phyloP scores from a whole-genome alignment of 768 basidiomycete species.

The Melanogaster broomeanus region DNA sequence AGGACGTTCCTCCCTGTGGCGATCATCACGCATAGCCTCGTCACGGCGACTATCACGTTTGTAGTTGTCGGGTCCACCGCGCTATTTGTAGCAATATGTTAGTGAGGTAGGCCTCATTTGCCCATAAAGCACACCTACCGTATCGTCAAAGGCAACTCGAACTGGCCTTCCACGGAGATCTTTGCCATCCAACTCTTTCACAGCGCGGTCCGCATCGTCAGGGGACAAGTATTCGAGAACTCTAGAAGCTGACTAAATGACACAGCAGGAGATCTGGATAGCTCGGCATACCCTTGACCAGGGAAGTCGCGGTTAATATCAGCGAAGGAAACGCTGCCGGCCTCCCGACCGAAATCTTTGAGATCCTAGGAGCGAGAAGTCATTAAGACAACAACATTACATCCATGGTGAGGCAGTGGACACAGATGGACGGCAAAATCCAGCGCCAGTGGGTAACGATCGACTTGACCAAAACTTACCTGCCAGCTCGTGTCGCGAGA shows the following conservation, averaged over 20 bases:
- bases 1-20: slow-evolving; percentile 61
- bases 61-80: slow-evolving; percentile 70
- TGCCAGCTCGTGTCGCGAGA: slow-evolving; percentile 98
- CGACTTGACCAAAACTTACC: slow-evolving; percentile 57
- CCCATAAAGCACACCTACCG: slow-evolving; percentile 42
- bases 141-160: slow-evolving; percentile 66
- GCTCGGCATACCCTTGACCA: slow-evolving; percentile 75
- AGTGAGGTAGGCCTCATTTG: not conserved
- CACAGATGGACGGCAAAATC: slow-evolving; percentile 16
- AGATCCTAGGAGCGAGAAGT: slow-evolving; percentile 71
- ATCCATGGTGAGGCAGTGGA: slow-evolving; percentile 22
- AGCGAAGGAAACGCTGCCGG: slow-evolving; percentile 90
- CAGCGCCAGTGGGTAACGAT: not conserved
- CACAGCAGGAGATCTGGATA: not conserved
- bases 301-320: slow-evolving; percentile 89
- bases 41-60: slow-evolving; percentile 74
- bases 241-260: slow-evolving; percentile 40
- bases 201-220: slow-evolving; percentile 93
- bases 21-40: slow-evolving; percentile 55
- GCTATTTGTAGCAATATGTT: slow-evolving; percentile 39
- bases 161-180: slow-evolving; percentile 86
- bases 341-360: slow-evolving; percentile 96
- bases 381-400: slow-evolving; percentile 14
- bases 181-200: slow-evolving; percentile 80
- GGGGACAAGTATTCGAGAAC: slow-evolving; percentile 88